Evolutionary conservation across 345 rosid genomes (phyloP).

Genomic region (Melaleuca quinquenervia): DNA sequence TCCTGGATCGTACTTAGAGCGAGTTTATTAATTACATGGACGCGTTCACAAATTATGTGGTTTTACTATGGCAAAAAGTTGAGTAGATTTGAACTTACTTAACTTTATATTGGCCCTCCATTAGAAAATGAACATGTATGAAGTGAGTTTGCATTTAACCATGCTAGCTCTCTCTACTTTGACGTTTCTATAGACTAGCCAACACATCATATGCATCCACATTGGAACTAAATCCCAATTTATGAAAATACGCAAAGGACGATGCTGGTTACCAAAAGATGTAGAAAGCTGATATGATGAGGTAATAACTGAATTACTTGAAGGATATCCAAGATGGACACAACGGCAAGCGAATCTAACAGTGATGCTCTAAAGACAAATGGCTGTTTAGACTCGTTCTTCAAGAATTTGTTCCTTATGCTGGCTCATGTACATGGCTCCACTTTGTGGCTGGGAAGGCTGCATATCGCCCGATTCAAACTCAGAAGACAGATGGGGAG

Average conservation of each 20-base stretch:
- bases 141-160: neutral
- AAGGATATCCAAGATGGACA: neutral
- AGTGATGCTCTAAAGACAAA: neutral
- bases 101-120: accelerated
- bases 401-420: too few species aligned
- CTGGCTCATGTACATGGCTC: neutral
- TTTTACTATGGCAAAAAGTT: neutral
- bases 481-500: neutral
- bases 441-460: neutral
- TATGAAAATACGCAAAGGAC: neutral
- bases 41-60: accelerated
- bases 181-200: neutral
- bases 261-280: neutral
- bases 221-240: neutral
- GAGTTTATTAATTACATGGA: neutral
- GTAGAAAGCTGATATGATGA: neutral
- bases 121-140: neutral
- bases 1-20: accelerated
- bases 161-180: neutral
- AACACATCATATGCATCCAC: neutral
- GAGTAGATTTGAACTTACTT: accelerated
- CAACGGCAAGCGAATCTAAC: neutral
- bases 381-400: neutral
- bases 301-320: neutral
- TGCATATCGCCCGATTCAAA: neutral